phyloP scores from a whole-genome alignment of 2,329 filamentous ascomycete species.

The Bipolaris bicolor region DNA sequence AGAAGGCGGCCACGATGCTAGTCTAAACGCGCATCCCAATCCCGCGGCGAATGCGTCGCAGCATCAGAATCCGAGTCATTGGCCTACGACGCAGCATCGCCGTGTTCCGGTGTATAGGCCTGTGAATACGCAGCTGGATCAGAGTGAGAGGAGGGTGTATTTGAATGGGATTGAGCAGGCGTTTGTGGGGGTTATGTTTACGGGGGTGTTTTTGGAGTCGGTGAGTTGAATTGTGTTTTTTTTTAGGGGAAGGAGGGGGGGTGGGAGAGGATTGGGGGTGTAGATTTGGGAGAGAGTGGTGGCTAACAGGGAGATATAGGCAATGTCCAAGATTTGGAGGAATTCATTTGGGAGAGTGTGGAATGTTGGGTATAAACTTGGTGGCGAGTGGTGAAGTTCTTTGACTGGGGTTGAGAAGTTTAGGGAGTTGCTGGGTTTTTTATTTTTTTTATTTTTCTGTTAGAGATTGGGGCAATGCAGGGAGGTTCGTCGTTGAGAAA shows the following conservation, averaged over 20 bases:
- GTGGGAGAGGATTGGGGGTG: no score
- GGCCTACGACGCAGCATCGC: conserved; percentile 56
- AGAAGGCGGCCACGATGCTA: conserved; percentile 28
- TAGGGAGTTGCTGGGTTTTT: no score
- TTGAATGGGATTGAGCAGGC: conserved; percentile 53
- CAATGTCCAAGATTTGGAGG: conserved; percentile 57
- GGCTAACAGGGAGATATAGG: conserved; percentile 31
- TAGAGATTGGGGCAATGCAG: background rate
- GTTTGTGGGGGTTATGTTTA: conserved; percentile 60
- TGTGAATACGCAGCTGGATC: conserved; percentile 53
- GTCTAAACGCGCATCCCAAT: conserved; percentile 37
- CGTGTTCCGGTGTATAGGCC: conserved; percentile 58
- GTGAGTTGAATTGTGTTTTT: conserved; percentile 35
- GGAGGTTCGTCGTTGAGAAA: background rate
- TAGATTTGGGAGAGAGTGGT: background rate
- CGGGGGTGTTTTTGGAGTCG: conserved; percentile 54
- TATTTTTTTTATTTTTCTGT: background rate
- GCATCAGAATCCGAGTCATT: conserved; percentile 40
- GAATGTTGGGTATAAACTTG: conserved; percentile 59
- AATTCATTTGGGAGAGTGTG: conserved; percentile 58
- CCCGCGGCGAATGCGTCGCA: conserved; percentile 26
- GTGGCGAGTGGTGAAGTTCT: conserved; percentile 57
- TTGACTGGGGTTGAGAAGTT: no score
- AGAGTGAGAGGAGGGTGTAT: conserved; percentile 52
- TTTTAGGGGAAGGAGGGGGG: background rate